phyloP scores from a whole-genome alignment of 441 rosid genomes.

The Pelargonium citronellum region DNA sequence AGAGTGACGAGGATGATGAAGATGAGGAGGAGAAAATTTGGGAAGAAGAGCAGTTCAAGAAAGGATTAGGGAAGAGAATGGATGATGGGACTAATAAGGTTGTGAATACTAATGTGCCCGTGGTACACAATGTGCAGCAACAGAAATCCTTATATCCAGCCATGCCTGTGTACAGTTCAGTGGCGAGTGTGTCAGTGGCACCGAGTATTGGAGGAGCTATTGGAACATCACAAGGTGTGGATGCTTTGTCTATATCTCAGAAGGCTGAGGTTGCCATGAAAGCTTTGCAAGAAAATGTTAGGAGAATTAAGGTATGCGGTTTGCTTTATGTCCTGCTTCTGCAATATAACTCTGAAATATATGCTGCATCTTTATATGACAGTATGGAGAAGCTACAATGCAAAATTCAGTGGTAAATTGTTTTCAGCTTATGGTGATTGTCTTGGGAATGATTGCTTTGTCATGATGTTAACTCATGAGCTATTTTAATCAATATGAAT shows the following conservation, averaged over 20 bases:
- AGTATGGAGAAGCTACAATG: background rate
- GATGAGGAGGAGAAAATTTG: constrained; percentile 83
- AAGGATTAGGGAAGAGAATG: constrained; percentile 78
- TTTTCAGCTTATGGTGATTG: too few relatives aligned
- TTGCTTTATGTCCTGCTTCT: constrained; percentile 4
- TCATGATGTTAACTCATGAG: too few relatives aligned
- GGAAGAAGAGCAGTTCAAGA: constrained; percentile 89
- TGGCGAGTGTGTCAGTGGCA: background rate
- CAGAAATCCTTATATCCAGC: constrained; percentile 11
- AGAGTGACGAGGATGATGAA: constrained; percentile 34
- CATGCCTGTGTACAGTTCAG: too few relatives aligned
- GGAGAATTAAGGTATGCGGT: constrained; percentile 56
- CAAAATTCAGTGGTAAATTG: background rate
- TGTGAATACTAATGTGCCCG: too few relatives aligned
- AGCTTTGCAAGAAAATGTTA: constrained; percentile 52
- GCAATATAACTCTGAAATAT: background rate
- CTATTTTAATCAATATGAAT: too few relatives aligned
- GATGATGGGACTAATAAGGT: constrained; percentile 38
- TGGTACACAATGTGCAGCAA: constrained; percentile 26
- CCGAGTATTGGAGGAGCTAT: background rate
- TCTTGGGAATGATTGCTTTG: too few relatives aligned
- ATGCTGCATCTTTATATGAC: background rate
- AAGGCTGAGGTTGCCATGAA: constrained; percentile 68
- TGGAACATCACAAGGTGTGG: too few relatives aligned
- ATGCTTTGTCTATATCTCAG: constrained; percentile 26